A percentile compares a stretch with the other conserved stretches of the same genome.
phyloP scores from a whole-genome alignment of 805 yeast species.

The Dipodascus albidus region DNA sequence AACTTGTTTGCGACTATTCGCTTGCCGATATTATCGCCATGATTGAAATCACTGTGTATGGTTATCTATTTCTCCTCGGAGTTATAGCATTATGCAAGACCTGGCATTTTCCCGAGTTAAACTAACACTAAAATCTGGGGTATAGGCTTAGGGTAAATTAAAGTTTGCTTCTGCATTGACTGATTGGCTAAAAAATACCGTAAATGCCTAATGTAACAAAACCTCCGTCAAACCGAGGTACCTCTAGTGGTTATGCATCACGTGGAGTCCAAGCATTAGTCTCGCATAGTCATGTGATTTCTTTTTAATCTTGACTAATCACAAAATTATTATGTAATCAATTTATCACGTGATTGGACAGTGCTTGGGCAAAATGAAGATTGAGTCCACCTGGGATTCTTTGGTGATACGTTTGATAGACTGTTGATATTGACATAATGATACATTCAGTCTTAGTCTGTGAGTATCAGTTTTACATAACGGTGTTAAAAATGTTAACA shows the following conservation, averaged over 20 bases:
- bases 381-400: background rate
- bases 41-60: background rate
- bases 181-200: too few relatives aligned
- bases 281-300: too few relatives aligned
- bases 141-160: background rate
- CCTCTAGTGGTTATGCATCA: background rate
- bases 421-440: conserved; percentile 31
- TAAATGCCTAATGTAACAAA: too few relatives aligned
- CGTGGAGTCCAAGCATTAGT: too few relatives aligned
- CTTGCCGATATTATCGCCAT: too few relatives aligned
- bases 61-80: background rate
- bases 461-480: conserved; percentile 28
- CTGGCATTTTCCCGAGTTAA: too few relatives aligned
- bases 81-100: background rate
- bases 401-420: too few relatives aligned
- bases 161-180: background rate
- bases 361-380: too few relatives aligned
- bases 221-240: background rate
- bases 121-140: background rate
- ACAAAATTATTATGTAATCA: background rate
- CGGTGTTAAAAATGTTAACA: conserved; percentile 3
- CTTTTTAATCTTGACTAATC: too few relatives aligned
- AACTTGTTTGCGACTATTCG: too few relatives aligned
- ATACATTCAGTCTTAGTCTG: conserved; percentile 79
- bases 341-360: too few relatives aligned